Evolutionary conservation across 2,329 filamentous ascomycete species (phyloP).

Genomic region (Penicillium sp.): DNA sequence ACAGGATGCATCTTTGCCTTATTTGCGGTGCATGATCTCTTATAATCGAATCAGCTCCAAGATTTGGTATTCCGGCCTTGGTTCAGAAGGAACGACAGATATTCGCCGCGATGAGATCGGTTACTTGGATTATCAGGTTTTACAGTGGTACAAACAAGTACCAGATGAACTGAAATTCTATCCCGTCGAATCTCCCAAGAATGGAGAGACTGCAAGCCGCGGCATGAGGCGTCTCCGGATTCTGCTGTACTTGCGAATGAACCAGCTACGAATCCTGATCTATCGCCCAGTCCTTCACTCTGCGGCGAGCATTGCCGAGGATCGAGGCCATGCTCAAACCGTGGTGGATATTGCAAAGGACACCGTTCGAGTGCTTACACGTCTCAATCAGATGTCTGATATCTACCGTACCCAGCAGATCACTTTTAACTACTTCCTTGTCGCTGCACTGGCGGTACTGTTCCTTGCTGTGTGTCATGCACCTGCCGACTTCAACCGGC

Average conservation of each 20-base stretch:
- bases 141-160: conserved; percentile 81
- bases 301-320: conserved; percentile 75
- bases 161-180: conserved; percentile 65
- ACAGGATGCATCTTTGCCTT: conserved; percentile 57
- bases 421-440: conserved; percentile 67
- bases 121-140: conserved; percentile 76
- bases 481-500: conserved; percentile 59
- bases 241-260: conserved; percentile 80
- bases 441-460: conserved; percentile 62
- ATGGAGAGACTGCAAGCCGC: conserved; percentile 57
- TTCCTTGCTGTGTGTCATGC: conserved; percentile 67
- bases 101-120: conserved; percentile 74
- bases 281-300: conserved; percentile 86
- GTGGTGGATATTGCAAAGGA: conserved; percentile 67
- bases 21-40: conserved; percentile 78
- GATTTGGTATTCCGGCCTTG: conserved; percentile 79
- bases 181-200: conserved; percentile 52
- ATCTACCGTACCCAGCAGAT: conserved; percentile 65
- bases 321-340: conserved; percentile 70
- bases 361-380: conserved; percentile 61
- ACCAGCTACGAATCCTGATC: conserved; percentile 87
- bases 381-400: conserved; percentile 62
- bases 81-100: conserved; percentile 65
- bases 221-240: conserved; percentile 74
- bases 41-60: conserved; percentile 82